phyloP scores from a whole-genome alignment of 2,329 filamentous ascomycete genomes.

The Pseudodiploospora longispora region DNA sequence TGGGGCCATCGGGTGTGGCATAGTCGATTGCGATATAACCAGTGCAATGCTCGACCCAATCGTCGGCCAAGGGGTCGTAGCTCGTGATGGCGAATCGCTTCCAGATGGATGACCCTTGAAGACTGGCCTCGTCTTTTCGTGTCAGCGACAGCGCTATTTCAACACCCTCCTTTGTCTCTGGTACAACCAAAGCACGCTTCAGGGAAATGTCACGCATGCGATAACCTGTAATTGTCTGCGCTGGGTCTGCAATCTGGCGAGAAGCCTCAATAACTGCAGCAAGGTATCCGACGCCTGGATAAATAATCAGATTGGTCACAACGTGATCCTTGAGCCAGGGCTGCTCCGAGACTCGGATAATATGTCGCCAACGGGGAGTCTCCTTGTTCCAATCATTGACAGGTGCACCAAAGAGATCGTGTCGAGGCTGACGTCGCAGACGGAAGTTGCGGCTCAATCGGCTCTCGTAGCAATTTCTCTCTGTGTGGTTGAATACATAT shows the following conservation, averaged over 20 bases:
- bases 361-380: slow-evolving; percentile 15
- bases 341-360: slow-evolving; percentile 10
- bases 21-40: slow-evolving; percentile 6
- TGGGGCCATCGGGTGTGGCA: slow-evolving; percentile 1
- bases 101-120: slow-evolving; percentile 6
- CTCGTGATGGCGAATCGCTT: slow-evolving; percentile 5
- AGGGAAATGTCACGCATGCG: slow-evolving; percentile 8
- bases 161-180: slow-evolving; percentile 10
- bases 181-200: slow-evolving; percentile 10
- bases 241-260: slow-evolving; percentile 11
- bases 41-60: slow-evolving; percentile 10
- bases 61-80: slow-evolving; percentile 5
- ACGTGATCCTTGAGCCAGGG: slow-evolving; percentile 29
- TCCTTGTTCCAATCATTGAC: slow-evolving; percentile 13
- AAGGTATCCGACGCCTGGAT: slow-evolving; percentile 30
- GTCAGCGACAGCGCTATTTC: slow-evolving; percentile 8
- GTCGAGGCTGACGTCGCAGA: slow-evolving; percentile 21
- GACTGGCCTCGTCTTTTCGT: slow-evolving; percentile 7
- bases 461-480: slow-evolving; percentile 23
- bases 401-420: slow-evolving; percentile 30
- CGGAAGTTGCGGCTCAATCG: slow-evolving; percentile 20
- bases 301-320: slow-evolving; percentile 21
- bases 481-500: slow-evolving; percentile 28
- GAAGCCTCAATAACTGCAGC: slow-evolving; percentile 25
- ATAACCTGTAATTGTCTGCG: slow-evolving; percentile 4